phyloP scores from a whole-genome alignment of 768 basidiomycete genomes.

The Suillus discolor region DNA sequence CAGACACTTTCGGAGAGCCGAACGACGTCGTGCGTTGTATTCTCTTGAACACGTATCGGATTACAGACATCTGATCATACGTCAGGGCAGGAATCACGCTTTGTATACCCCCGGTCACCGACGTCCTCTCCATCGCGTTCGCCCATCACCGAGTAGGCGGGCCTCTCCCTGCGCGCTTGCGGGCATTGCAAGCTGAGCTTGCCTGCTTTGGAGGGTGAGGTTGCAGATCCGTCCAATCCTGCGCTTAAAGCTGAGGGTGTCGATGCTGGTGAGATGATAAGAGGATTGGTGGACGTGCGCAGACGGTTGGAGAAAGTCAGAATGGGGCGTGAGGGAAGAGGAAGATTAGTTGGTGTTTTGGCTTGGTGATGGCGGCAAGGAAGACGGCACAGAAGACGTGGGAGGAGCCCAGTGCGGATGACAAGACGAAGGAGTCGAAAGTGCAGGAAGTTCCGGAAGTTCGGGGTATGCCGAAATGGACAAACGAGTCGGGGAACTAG shows the following conservation, averaged over 20 bases:
- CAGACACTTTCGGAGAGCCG: slow-evolving; percentile 71
- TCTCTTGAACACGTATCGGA: not conserved
- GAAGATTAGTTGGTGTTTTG: slow-evolving; percentile 61
- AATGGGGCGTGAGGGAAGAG: slow-evolving; percentile 66
- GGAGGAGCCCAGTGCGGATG: slow-evolving; percentile 13
- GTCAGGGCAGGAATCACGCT: slow-evolving; percentile 61
- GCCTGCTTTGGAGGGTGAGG: slow-evolving; percentile 76
- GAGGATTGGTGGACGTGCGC: slow-evolving; percentile 76
- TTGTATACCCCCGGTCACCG: slow-evolving; percentile 70
- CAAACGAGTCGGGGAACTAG: slow-evolving; percentile 79
- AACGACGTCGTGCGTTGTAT: slow-evolving; percentile 52
- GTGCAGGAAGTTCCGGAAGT: slow-evolving; percentile 37
- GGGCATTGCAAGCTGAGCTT: slow-evolving; percentile 75
- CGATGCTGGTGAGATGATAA: slow-evolving; percentile 75
- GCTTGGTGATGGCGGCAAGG: slow-evolving; percentile 31
- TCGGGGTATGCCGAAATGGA: slow-evolving; percentile 75
- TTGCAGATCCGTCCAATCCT: slow-evolving; percentile 81
- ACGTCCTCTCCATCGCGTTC: slow-evolving; percentile 41
- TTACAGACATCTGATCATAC: not conserved
- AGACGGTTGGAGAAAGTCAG: slow-evolving; percentile 68
- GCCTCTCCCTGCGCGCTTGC: slow-evolving; percentile 61
- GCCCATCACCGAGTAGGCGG: slow-evolving; percentile 33
- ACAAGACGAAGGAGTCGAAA: slow-evolving; percentile 14
- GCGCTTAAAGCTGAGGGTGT: slow-evolving; percentile 61
- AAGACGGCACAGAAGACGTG: slow-evolving; percentile 9